phyloP scores from a whole-genome alignment of 306 rosid species.

The Coriaria nepalensis region DNA sequence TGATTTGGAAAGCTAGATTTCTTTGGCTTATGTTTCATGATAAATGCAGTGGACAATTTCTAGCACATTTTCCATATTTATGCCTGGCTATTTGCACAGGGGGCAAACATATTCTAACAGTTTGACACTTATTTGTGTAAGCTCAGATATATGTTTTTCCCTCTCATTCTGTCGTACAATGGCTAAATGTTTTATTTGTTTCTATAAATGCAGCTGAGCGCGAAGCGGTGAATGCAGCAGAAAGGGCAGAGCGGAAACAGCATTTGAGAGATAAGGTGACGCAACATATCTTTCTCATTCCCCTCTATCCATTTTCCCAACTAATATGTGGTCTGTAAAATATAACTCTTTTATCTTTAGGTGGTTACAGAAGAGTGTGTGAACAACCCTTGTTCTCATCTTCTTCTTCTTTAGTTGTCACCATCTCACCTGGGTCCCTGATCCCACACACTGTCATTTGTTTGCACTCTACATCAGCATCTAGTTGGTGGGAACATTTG shows the following conservation, averaged over 20 bases:
- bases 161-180: not conserved
- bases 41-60: not conserved
- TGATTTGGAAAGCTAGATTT: constrained; percentile 12
- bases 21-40: too few relatives aligned
- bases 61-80: not conserved
- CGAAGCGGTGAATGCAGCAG: constrained; percentile 88
- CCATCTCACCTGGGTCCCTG: too few relatives aligned
- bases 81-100: not conserved
- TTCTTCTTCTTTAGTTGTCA: too few relatives aligned
- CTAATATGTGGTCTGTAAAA: not conserved
- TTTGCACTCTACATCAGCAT: too few relatives aligned
- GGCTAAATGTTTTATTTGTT: constrained; percentile 1
- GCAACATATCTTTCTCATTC: not conserved
- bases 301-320: not conserved
- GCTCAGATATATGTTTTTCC: too few relatives aligned
- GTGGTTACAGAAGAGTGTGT: too few relatives aligned
- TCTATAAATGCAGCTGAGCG: constrained; percentile 57
- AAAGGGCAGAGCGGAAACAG: constrained; percentile 82
- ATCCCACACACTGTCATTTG: too few relatives aligned
- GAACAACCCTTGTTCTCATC: too few relatives aligned
- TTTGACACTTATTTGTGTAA: too few relatives aligned
- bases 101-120: too few relatives aligned
- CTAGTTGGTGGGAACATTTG: too few relatives aligned
- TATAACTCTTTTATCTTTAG: not conserved
- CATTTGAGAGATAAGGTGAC: constrained; percentile 71